Percentiles rank a stretch among this genome's conserved stretches.
phyloP scores from a whole-genome alignment of 345 rosid species.

The Aquilaria malaccensis region DNA sequence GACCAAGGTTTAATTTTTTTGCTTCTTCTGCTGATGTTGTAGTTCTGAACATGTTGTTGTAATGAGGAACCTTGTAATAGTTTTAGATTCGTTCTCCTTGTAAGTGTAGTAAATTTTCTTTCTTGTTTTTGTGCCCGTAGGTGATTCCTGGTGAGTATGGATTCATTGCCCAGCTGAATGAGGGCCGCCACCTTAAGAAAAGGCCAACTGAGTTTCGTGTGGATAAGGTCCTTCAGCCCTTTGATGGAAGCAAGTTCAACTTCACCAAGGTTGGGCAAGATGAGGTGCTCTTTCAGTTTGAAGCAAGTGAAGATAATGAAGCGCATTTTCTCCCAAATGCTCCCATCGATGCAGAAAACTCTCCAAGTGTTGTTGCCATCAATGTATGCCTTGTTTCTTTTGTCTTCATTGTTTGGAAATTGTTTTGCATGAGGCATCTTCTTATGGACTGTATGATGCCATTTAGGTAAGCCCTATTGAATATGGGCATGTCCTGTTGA shows the following conservation, averaged over 20 bases:
- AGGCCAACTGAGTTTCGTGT: slow-evolving; percentile 95
- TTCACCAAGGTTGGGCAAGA: slow-evolving; percentile 95
- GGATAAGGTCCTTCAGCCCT: slow-evolving; percentile 88
- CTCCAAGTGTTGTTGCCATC: slow-evolving; percentile 92
- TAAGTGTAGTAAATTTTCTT: neutral
- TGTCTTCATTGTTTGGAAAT: too few relatives aligned
- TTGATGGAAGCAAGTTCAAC: slow-evolving; percentile 86
- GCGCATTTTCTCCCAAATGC: slow-evolving; percentile 54
- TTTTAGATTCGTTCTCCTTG: slow-evolving; percentile 6
- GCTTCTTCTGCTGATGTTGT: neutral
- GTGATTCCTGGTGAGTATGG: slow-evolving; percentile 84
- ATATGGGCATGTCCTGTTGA: slow-evolving; percentile 88
- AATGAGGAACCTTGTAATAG: neutral
- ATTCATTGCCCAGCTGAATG: slow-evolving; percentile 90
- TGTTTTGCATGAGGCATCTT: neutral
- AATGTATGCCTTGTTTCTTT: slow-evolving; percentile 38
- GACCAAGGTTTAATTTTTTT: slow-evolving; percentile 53
- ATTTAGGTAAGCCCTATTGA: slow-evolving; percentile 96
- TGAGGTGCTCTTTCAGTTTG: slow-evolving; percentile 92
- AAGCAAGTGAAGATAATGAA: slow-evolving; percentile 66
- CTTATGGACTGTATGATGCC: neutral
- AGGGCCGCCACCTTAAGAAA: slow-evolving; percentile 96
- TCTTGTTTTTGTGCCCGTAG: slow-evolving; percentile 17
- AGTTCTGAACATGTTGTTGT: neutral
- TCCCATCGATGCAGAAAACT: slow-evolving; percentile 53